Percentiles rank a stretch among this genome's conserved stretches.
These are phyloP conservation scores for Phytophthora europaea DNA, from an alignment of 352 stramenopile genomes.

Conservation along the genomic window DNA sequence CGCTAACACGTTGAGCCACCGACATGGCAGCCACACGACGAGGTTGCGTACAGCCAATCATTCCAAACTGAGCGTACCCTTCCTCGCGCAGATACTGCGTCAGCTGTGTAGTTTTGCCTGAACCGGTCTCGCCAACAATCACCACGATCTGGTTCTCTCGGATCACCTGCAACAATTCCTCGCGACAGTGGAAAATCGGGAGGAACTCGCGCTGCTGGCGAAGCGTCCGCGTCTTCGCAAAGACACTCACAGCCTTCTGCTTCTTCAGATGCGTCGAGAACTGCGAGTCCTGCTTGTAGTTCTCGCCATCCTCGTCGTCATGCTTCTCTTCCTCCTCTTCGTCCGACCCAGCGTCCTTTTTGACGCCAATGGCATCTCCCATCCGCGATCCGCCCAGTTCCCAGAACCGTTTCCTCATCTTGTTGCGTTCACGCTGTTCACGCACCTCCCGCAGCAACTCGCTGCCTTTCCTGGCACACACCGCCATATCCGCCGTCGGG, in stretches of 20 bases:
- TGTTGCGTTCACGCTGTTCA: constrained; percentile 84
- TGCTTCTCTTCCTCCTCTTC: constrained; percentile 66
- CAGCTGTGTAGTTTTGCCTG: constrained; percentile 98
- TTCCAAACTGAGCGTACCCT: constrained; percentile 90
- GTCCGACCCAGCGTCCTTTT: constrained; percentile 64
- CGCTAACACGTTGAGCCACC: constrained; percentile 98
- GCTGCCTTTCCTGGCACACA: constrained; percentile 95
- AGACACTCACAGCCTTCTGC: constrained; percentile 93
- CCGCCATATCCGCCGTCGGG: constrained; percentile 96
- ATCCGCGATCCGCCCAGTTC: constrained; percentile 98
- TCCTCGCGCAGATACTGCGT: constrained; percentile 97
- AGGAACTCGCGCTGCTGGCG: constrained; percentile 97
- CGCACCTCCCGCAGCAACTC: constrained; percentile 82
- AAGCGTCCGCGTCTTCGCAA: constrained; percentile 97
- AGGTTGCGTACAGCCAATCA: constrained; percentile 98
- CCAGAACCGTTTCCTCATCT: constrained; percentile 99
- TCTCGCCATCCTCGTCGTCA: constrained; percentile 67
- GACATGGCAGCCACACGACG: constrained; percentile 99
- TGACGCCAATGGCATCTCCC: constrained; percentile 96
- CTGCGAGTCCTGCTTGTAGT: constrained; percentile 96
- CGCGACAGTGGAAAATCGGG: constrained; percentile 95
- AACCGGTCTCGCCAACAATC: constrained; percentile 98
- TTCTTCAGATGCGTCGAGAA: constrained; percentile 97
- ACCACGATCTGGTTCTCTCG: constrained; percentile 99
- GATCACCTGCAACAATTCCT: constrained; percentile 97